These are phyloP conservation scores for Venturia carpophila DNA, from an alignment of 2,329 filamentous ascomycete species.

Conservation along the genomic window DNA sequence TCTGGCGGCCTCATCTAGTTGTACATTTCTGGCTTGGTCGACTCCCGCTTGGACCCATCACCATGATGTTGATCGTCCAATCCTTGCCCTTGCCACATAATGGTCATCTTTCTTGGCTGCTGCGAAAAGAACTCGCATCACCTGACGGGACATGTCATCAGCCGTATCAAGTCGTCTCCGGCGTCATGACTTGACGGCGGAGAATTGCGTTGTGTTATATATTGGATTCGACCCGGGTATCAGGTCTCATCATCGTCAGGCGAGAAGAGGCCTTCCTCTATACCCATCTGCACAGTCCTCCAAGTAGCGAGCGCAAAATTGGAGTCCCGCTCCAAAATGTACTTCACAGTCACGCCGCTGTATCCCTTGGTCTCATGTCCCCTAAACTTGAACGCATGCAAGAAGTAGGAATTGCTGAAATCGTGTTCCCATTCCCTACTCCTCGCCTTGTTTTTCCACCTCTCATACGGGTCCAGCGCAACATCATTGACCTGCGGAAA, in stretches of 20 bases:
- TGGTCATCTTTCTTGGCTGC: neutral
- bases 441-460: neutral
- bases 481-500: neutral
- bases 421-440: neutral
- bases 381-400: neutral
- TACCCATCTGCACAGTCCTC: constrained; percentile 2
- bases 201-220: too few species aligned
- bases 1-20: neutral
- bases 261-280: neutral
- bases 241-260: neutral
- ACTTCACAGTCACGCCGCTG: neutral
- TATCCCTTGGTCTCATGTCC: neutral
- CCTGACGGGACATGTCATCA: too few species aligned
- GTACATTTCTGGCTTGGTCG: neutral
- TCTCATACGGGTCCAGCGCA: neutral
- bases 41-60: neutral
- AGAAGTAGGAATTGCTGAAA: neutral
- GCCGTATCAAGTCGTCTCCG: too few species aligned
- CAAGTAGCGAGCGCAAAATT: neutral
- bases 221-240: neutral
- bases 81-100: neutral
- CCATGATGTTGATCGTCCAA: neutral
- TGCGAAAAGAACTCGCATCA: neutral
- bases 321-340: neutral
- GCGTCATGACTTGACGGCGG: too few species aligned